These are phyloP conservation scores for Microbotryomycetes sp. DNA, from an alignment of 1,284 basidiomycete genomes.

Conservation along the genomic window DNA sequence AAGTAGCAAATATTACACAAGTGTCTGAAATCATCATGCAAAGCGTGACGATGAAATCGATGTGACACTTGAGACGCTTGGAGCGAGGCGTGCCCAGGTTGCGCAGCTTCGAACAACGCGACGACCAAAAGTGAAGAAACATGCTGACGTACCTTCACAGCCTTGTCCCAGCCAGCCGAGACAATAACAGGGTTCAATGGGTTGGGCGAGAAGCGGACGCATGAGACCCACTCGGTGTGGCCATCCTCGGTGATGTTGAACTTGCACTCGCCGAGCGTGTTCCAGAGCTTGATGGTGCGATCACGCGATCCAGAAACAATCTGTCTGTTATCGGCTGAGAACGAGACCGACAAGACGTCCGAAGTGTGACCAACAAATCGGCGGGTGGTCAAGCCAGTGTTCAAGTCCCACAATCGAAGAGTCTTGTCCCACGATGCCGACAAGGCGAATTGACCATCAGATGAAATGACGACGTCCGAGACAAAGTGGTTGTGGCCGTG, in stretches of 20 bases:
- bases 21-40: constrained; percentile 49
- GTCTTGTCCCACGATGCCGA: constrained; percentile 99
- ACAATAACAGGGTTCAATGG: constrained; percentile 97
- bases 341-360: constrained; percentile 95
- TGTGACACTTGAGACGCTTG: background rate
- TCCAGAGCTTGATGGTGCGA: constrained; percentile 98
- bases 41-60: constrained; percentile 16
- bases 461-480: constrained; percentile 96
- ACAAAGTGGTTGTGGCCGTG: constrained; percentile 99
- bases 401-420: constrained; percentile 97
- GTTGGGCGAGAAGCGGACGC: constrained; percentile 99
- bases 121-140: constrained; percentile 14
- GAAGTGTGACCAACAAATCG: constrained; percentile 98
- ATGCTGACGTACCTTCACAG: constrained; percentile 79
- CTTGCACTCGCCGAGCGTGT: constrained; percentile 99
- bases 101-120: background rate
- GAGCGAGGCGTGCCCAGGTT: background rate
- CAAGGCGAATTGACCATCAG: constrained; percentile 98
- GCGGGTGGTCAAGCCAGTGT: constrained; percentile 87
- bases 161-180: constrained; percentile 99
- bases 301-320: constrained; percentile 98
- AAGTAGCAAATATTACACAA: constrained; percentile 70
- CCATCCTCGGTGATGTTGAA: constrained; percentile 99
- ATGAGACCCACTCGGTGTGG: constrained; percentile 96
- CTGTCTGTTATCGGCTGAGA: constrained; percentile 96